A percentile compares a stretch with the other conserved stretches of the same genome.
Evolutionary conservation across 2,329 filamentous ascomycete species (phyloP).

Genomic region (Hypocrella siamensis): DNA sequence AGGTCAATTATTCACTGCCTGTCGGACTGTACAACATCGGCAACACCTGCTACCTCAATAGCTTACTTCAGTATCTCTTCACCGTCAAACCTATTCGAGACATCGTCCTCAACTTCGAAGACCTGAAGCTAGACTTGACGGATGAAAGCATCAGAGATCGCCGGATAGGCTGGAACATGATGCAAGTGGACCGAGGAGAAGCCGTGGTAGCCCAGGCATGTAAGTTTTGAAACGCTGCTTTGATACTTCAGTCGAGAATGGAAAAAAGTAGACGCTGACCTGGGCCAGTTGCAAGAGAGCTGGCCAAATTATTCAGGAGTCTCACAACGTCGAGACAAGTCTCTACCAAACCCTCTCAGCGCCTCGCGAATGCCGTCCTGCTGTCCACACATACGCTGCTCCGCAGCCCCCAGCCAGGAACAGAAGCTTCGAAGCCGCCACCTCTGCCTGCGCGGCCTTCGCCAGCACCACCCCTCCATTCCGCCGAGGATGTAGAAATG

Average conservation of each 20-base stretch:
- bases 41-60: constrained; percentile 97
- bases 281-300: constrained; percentile 55
- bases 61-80: constrained; percentile 88
- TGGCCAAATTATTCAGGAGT: constrained; percentile 53
- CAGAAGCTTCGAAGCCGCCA: constrained; percentile 21
- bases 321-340: constrained; percentile 48
- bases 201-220: constrained; percentile 57
- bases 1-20: constrained; percentile 41
- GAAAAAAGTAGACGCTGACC: too few relatives aligned
- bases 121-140: constrained; percentile 51
- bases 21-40: constrained; percentile 86
- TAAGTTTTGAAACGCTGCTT: too few relatives aligned
- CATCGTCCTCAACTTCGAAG: constrained; percentile 62
- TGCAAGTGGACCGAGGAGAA: constrained; percentile 35
- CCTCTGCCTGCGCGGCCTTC: constrained; percentile 34
- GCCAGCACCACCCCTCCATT: constrained; percentile 17
- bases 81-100: constrained; percentile 70
- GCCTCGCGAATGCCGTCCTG: constrained; percentile 67
- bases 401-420: constrained; percentile 13
- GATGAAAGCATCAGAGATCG: constrained; percentile 49
- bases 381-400: constrained; percentile 31
- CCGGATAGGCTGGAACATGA: constrained; percentile 54
- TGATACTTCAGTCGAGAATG: too few relatives aligned
- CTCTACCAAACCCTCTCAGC: constrained; percentile 55
- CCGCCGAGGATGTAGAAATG: constrained; percentile 18